These are phyloP conservation scores for Crithidia sp. DNA, from an alignment of 208 protist species.

Conservation along the genomic window DNA sequence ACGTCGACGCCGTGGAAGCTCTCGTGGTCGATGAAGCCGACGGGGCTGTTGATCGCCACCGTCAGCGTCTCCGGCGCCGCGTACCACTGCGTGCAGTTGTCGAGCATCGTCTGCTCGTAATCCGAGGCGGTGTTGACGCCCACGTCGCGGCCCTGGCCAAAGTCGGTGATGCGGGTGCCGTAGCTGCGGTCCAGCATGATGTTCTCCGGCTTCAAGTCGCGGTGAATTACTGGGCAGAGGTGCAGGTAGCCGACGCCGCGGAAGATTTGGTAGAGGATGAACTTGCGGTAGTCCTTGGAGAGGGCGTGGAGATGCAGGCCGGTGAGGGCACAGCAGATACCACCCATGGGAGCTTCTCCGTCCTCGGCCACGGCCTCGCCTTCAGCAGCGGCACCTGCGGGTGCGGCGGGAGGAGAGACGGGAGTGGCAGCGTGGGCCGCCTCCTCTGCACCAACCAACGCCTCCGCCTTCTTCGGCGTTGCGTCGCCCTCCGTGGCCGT, in stretches of 20 bases:
- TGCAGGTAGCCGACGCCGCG: slow-evolving; percentile 96
- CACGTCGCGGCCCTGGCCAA: slow-evolving; percentile 96
- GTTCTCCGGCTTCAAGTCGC: slow-evolving; percentile 94
- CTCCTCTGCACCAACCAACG: neutral
- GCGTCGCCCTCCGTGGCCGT: neutral
- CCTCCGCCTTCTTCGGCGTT: neutral
- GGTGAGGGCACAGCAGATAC: slow-evolving; percentile 45
- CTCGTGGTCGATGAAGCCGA: slow-evolving; percentile 79
- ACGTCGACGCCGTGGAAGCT: slow-evolving; percentile 86
- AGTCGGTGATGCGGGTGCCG: slow-evolving; percentile 95
- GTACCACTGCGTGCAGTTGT: slow-evolving; percentile 96
- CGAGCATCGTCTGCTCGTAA: slow-evolving; percentile 66
- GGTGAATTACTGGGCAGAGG: slow-evolving; percentile 85
- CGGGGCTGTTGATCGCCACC: slow-evolving; percentile 59
- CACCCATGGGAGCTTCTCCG: slow-evolving; percentile 5
- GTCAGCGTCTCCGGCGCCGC: slow-evolving; percentile 98
- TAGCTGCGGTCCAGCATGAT: slow-evolving; percentile 93
- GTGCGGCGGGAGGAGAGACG: no score
- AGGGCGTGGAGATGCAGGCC: slow-evolving; percentile 88
- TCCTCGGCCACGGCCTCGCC: neutral
- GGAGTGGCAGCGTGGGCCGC: no score
- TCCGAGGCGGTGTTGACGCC: slow-evolving; percentile 35
- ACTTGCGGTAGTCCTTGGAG: slow-evolving; percentile 95
- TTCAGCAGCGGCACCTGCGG: neutral
- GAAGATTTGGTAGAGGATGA: slow-evolving; percentile 97